Evolutionary conservation across 2,329 filamentous ascomycete genomes (phyloP).

Genomic region (Aspergillus melleus): DNA sequence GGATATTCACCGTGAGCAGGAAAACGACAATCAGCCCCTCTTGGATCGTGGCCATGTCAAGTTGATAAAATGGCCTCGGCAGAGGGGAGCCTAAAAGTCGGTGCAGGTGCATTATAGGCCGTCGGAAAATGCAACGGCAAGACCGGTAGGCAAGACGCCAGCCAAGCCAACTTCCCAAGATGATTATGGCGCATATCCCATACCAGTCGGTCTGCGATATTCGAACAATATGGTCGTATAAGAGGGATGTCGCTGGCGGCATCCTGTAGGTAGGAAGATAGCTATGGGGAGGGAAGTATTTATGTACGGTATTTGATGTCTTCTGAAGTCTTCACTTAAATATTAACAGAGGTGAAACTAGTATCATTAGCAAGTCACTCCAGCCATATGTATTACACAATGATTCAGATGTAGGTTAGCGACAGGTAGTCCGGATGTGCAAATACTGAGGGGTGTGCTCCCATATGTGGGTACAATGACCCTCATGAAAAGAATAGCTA

Average conservation of each 20-base stretch:
- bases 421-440: neutral
- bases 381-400: neutral
- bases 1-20: too few species aligned
- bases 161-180: neutral
- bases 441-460: neutral
- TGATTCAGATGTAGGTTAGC: neutral
- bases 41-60: too few species aligned
- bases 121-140: neutral
- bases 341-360: neutral
- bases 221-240: constrained; percentile 1
- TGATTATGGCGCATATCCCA: neutral
- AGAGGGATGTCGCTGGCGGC: constrained; percentile 2
- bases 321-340: neutral
- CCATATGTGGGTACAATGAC: too few species aligned
- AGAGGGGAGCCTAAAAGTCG: neutral
- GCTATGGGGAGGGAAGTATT: neutral
- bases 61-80: too few species aligned
- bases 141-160: neutral
- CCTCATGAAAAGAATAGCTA: too few species aligned
- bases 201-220: constrained; percentile 1
- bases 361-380: neutral
- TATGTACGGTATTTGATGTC: neutral
- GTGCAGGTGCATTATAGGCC: too few species aligned
- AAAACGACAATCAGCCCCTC: too few species aligned
- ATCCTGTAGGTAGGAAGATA: neutral